Base-by-base conservation (phyloP, 768 basidiomycete species). In the Plicaturopsis crispa region DNA sequence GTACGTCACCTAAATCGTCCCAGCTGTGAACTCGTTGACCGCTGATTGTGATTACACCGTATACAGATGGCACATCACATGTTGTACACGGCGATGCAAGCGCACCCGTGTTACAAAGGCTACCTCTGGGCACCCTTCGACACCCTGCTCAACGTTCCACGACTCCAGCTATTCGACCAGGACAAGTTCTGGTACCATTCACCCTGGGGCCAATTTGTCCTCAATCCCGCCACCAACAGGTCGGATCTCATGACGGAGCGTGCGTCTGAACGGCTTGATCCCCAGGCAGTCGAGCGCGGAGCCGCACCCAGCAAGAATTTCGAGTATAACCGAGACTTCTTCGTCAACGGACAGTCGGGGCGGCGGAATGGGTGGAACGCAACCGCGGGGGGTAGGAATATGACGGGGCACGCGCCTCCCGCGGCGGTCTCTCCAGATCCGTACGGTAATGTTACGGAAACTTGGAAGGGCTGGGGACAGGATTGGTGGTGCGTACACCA, bases 41-140 rank as follows among this genome's bases (percentile, higher is more conserved):
- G n/a, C n/a, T n/a, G n/a, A n/a, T n/a, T n/a, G n/a, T n/a, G n/a
- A n/a, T n/a, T n/a, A n/a, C n/a, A 26, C 30, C 26, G 43, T 24
- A 3, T 30, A n/a, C 18, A 55, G 56, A 66, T 71, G 72, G 72
- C 70, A 5, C 70, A 73, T 38, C 72, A 73, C 42, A 73, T 72
- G 70, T 55, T 73, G 7, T 69, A 69, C 45, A 73, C 68, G 3
- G 68, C 62, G 23, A 36, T 73, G 39, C 54, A 54, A 31, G 66
- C 65, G 34, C 48, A 67, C 36, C 55, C 48, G 10, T 73, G 71
- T 46, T 73, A 73, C 46, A 56, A 67, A 21, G 71, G 71, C 4
- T 72, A 72, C 47, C 61, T 73, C 12, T 72, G 71, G 70, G 69
- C 64, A 26, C 71, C 72, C 12, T 72, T 73, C 40, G 68, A 73